Percentiles rank a stretch among this genome's conserved stretches.
phyloP scores from a whole-genome alignment of 1,284 basidiomycete genomes.

The Porogramme epimiltina region DNA sequence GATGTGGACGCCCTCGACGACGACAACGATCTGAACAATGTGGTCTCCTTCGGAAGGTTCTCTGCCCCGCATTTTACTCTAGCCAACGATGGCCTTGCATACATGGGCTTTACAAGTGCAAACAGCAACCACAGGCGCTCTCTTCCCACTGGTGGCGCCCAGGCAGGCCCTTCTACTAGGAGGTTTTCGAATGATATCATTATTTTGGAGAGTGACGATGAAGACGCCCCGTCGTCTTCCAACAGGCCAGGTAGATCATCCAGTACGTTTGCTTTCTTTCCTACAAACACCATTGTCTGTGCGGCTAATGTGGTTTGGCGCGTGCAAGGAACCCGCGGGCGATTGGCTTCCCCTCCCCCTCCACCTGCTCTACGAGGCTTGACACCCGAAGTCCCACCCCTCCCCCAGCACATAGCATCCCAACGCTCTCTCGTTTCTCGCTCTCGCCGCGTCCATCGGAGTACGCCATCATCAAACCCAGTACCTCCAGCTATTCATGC shows the following conservation, averaged over 20 bases:
- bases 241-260: constrained; percentile 16
- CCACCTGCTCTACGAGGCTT: constrained; percentile 29
- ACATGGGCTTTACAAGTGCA: constrained; percentile 8
- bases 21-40: constrained; percentile 24
- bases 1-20: constrained; percentile 30
- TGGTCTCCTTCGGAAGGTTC: constrained; percentile 16
- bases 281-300: background rate
- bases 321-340: constrained; percentile 19
- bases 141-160: constrained; percentile 10
- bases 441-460: too few species aligned
- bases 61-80: constrained; percentile 12
- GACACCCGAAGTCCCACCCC: constrained; percentile 37
- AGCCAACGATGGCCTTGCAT: constrained; percentile 9
- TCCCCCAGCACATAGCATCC: constrained; percentile 36
- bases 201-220: constrained; percentile 48
- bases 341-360: constrained; percentile 47
- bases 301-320: constrained; percentile 1
- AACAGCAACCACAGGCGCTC: constrained; percentile 8
- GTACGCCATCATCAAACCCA: background rate
- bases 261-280: too few species aligned
- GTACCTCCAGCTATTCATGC: constrained; percentile 39
- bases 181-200: constrained; percentile 24
- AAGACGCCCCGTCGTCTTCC: constrained; percentile 29
- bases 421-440: constrained; percentile 18
- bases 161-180: constrained; percentile 14